These are phyloP conservation scores for Teratosphaeria zuluensis DNA, from an alignment of 2,329 filamentous ascomycete species.

Conservation along the genomic window DNA sequence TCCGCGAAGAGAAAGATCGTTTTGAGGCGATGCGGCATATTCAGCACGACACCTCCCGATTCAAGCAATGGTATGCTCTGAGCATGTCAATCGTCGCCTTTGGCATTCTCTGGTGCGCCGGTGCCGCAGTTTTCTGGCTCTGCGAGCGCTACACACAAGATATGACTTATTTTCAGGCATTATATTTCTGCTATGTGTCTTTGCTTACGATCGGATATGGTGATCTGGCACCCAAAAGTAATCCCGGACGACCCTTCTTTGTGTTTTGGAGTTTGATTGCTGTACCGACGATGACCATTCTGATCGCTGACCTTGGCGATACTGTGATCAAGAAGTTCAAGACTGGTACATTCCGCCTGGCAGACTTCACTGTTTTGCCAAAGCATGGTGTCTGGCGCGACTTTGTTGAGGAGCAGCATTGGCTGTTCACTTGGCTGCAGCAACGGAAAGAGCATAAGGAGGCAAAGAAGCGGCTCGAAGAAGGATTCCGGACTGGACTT, in stretches of 20 bases:
- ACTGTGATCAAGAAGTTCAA: slow-evolving; percentile 65
- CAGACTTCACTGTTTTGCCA: slow-evolving; percentile 57
- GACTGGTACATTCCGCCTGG: slow-evolving; percentile 49
- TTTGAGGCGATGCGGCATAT: slow-evolving; percentile 58
- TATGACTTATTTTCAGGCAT: slow-evolving; percentile 65
- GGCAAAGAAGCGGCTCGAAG: slow-evolving; percentile 31
- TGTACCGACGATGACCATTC: slow-evolving; percentile 76
- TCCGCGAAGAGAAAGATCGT: slow-evolving; percentile 42
- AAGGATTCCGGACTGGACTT: slow-evolving; percentile 38
- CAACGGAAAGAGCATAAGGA: slow-evolving; percentile 21
- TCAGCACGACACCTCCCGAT: slow-evolving; percentile 53
- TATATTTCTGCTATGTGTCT: slow-evolving; percentile 81
- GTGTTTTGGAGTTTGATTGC: slow-evolving; percentile 88
- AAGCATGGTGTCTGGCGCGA: slow-evolving; percentile 47
- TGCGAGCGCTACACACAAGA: slow-evolving; percentile 45
- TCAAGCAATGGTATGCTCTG: slow-evolving; percentile 67
- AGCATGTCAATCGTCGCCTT: slow-evolving; percentile 59
- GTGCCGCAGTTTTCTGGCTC: slow-evolving; percentile 64
- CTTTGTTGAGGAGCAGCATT: slow-evolving; percentile 41
- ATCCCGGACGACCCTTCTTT: slow-evolving; percentile 73
- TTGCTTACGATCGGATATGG: slow-evolving; percentile 74
- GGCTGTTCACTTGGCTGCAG: slow-evolving; percentile 30
- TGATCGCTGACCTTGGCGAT: slow-evolving; percentile 75
- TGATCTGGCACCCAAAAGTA: slow-evolving; percentile 65
- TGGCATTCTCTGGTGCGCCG: slow-evolving; percentile 67